These are phyloP conservation scores for Eudorina sp. DNA, from an alignment of 139 green algal genomes.

Conservation along the genomic window DNA sequence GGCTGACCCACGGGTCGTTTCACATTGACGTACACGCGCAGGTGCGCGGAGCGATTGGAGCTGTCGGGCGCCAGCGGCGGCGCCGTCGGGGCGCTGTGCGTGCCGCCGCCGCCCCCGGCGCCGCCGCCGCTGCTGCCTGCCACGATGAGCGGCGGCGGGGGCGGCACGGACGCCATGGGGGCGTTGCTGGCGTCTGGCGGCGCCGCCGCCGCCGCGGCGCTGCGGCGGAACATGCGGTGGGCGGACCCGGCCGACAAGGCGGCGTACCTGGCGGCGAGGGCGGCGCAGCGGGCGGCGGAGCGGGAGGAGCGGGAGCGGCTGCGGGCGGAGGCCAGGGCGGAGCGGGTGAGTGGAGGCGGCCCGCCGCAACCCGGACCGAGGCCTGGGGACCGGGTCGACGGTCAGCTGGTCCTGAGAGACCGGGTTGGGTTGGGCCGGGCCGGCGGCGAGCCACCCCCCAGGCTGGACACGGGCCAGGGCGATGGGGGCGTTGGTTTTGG, in stretches of 20 bases:
- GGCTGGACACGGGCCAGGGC: too few relatives aligned
- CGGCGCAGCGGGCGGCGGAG: conserved; percentile 26
- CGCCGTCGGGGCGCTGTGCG: not conserved
- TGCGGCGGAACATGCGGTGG: not conserved
- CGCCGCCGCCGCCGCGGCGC: not conserved
- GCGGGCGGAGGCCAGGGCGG: conserved; percentile 21
- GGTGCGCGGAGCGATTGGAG: conserved; percentile 1
- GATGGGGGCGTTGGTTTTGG: too few relatives aligned
- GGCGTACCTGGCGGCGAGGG: conserved; percentile 16
- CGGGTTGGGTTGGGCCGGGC: too few relatives aligned
- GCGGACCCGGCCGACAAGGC: not conserved
- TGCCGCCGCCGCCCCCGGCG: not conserved
- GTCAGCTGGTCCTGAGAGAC: too few relatives aligned
- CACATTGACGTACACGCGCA: too few relatives aligned
- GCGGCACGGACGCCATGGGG: not conserved
- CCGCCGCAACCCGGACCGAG: not conserved
- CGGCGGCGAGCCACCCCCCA: too few relatives aligned
- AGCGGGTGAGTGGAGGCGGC: conserved; percentile 5
- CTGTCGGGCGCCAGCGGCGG: not conserved
- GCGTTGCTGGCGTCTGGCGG: not conserved
- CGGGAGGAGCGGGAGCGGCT: conserved; percentile 18
- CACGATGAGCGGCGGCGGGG: not conserved
- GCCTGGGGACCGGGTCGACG: too few relatives aligned
- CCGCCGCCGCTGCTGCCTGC: not conserved
- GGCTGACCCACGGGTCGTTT: too few relatives aligned